These are phyloP conservation scores for Calonectria multiphialidica DNA, from an alignment of 2,329 filamentous ascomycete genomes.

Conservation along the genomic window DNA sequence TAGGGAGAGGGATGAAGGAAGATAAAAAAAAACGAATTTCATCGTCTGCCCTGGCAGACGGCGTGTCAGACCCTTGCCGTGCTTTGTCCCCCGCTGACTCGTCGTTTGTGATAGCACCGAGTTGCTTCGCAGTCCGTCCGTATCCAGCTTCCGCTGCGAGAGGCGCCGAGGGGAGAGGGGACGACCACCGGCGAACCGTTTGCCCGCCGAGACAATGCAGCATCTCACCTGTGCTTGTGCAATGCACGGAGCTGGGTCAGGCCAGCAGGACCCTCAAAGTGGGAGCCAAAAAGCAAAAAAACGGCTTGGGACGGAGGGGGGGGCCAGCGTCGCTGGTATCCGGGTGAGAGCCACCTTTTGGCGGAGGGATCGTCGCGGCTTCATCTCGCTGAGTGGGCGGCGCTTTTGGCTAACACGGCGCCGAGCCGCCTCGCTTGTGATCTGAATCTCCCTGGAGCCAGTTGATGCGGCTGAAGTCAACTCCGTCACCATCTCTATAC, in stretches of 20 bases:
- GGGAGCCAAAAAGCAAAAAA: slow-evolving; percentile 21
- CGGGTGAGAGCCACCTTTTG: not conserved
- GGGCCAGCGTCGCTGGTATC: slow-evolving; percentile 7
- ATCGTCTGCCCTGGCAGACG: not conserved
- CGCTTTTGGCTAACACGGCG: not conserved
- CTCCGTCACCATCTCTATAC: not conserved
- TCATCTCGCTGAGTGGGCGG: slow-evolving; percentile 25
- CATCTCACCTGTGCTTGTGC: not conserved
- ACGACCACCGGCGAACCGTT: not conserved
- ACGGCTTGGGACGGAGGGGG: not conserved
- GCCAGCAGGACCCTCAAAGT: not conserved
- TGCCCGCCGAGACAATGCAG: slow-evolving; percentile 1
- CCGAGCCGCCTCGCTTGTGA: not conserved
- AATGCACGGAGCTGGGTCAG: slow-evolving; percentile 1
- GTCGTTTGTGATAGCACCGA: not conserved
- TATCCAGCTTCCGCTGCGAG: not conserved
- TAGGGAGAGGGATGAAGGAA: not conserved
- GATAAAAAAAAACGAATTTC: not conserved
- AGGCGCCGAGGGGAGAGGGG: not conserved
- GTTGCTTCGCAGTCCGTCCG: not conserved
- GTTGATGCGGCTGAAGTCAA: not conserved
- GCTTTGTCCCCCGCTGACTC: not conserved
- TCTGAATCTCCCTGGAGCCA: not conserved
- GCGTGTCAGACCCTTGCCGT: slow-evolving; percentile 7
- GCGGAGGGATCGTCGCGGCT: slow-evolving; percentile 25